Base-by-base conservation (phyloP, 2,329 filamentous ascomycete species). In the Mycosphaerella arachidis region DNA sequence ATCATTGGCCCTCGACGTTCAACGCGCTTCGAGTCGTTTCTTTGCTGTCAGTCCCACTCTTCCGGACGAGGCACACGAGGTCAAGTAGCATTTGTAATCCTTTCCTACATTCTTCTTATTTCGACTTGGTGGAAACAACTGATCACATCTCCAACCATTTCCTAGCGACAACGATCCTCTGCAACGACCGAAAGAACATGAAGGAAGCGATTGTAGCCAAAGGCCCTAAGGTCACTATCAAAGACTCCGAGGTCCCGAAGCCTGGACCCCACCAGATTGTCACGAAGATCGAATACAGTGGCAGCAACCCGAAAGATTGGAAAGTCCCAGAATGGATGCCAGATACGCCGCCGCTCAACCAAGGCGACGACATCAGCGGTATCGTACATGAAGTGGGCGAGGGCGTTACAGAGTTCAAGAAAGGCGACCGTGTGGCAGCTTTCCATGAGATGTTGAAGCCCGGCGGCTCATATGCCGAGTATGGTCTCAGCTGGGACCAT, bases 391-490 rank as follows among this genome's bases (percentile, higher is more conserved):
- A 78, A 59, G 80, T 85, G 24, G 84, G 84, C 27, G 68, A 75
- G 46, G 77, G 81, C 31, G 83, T 86, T 1, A 78, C 72, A 56
- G 84, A 85, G 64, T 86, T 86, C 76, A 79, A 79, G 60, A 74
- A 75, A 0, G 84, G 84, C 29, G 83, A 86, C 69, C 78, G 82
- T n/a, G 83, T 86, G 0, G 81, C 81, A 6, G 81, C 80, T 2
- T 84, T 84, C 73, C 78, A 81, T 60, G 67, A 74, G 60, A 85
- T 87, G 78, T 62, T 72, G 33, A 71, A 73, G 0, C 75, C 79
- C 0, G 69, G 77, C 33, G 86, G 86, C 1, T 79, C 76, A 6
- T 88, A 81, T 62, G 86, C 85, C 3, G 84, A 87, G 67, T 88
- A 87, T 63, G 81, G 83, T 2, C 72, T 86, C 12, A 79, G 81